Conservation (phyloP, 73 alveolate species). For the Tetrahymena elliotti region DNA sequence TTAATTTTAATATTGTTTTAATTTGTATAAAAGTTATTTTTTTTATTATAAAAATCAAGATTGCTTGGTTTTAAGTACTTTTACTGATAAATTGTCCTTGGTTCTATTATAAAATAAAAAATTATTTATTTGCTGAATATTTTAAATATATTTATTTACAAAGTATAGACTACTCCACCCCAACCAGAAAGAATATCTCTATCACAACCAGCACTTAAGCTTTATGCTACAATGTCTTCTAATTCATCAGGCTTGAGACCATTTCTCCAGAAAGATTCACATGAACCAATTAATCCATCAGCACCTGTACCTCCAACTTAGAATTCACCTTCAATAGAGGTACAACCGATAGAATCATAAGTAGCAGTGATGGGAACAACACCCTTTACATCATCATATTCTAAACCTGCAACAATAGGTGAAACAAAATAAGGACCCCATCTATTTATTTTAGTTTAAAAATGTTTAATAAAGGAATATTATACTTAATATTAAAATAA, state of each 20-base stretch:
- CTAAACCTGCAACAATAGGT: constrained; percentile 94
- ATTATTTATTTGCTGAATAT: neutral
- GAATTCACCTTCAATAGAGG: constrained; percentile 52
- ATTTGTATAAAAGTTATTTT: neutral
- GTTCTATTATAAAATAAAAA: neutral
- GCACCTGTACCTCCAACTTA: constrained; percentile 88
- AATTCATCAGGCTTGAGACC: constrained; percentile 78
- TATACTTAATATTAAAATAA: neutral
- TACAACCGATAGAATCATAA: constrained; percentile 90
- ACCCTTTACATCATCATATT: constrained; percentile 45
- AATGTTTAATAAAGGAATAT: neutral
- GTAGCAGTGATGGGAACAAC: constrained; percentile 84
- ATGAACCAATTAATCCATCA: constrained; percentile 82
- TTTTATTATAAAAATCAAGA: constrained; percentile 6
- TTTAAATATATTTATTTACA: neutral
- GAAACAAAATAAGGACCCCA: constrained; percentile 89
- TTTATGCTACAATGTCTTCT: constrained; percentile 83
- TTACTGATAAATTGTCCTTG: constrained; percentile 12
- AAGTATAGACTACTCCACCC: constrained; percentile 91
- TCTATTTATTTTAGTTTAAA: constrained; percentile 26
- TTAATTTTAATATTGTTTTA: neutral
- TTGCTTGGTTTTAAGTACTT: constrained; percentile 32
- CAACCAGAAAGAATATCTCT: constrained; percentile 95
- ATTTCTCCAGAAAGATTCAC: constrained; percentile 87
- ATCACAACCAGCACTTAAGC: constrained; percentile 80